phyloP scores from a whole-genome alignment of 345 rosid genomes.

The Hevea brasiliensis region DNA sequence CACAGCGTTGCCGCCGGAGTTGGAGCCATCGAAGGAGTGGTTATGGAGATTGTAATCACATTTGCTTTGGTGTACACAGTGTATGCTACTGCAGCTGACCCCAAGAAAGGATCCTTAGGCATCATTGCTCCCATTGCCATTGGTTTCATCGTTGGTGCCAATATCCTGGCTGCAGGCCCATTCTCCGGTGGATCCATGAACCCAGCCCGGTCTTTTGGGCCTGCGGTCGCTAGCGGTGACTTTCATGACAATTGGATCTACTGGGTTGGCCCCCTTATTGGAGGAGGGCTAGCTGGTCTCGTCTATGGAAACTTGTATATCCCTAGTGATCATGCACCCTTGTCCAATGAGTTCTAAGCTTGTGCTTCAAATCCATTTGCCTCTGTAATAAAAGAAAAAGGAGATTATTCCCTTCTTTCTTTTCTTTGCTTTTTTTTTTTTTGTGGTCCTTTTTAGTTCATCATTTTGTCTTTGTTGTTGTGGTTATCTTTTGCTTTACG shows the following conservation, averaged over 20 bases:
- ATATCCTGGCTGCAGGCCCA: slow-evolving; percentile 93
- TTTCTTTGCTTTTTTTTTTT: slow-evolving; percentile 1
- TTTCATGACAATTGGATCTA: slow-evolving; percentile 86
- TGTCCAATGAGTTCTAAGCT: slow-evolving; percentile 42
- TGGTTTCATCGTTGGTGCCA: slow-evolving; percentile 93
- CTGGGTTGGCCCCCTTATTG: slow-evolving; percentile 86
- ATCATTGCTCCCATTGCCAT: slow-evolving; percentile 90
- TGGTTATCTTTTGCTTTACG: slow-evolving; percentile 7
- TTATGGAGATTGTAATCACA: slow-evolving; percentile 87
- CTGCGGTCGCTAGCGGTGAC: slow-evolving; percentile 80
- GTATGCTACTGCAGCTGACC: slow-evolving; percentile 94
- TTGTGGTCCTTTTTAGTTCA: slow-evolving; percentile 8
- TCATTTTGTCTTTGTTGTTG: slow-evolving; percentile 11
- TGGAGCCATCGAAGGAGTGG: slow-evolving; percentile 76
- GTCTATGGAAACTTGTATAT: slow-evolving; percentile 71
- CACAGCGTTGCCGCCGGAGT: slow-evolving; percentile 82
- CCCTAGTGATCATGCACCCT: slow-evolving; percentile 50
- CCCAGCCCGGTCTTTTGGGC: slow-evolving; percentile 97
- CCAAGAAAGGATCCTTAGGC: slow-evolving; percentile 87
- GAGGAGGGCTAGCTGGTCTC: slow-evolving; percentile 85
- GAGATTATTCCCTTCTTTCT: slow-evolving; percentile 21
- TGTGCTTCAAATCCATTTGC: background rate
- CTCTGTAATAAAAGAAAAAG: slow-evolving; percentile 26
- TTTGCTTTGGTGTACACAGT: slow-evolving; percentile 92
- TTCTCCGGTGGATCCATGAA: slow-evolving; percentile 98